Evolutionary conservation across 108 stramenopile genomes (phyloP), one percentile per base, ranked within the genome.

Genomic region (Skeletonema marinoi): DNA sequence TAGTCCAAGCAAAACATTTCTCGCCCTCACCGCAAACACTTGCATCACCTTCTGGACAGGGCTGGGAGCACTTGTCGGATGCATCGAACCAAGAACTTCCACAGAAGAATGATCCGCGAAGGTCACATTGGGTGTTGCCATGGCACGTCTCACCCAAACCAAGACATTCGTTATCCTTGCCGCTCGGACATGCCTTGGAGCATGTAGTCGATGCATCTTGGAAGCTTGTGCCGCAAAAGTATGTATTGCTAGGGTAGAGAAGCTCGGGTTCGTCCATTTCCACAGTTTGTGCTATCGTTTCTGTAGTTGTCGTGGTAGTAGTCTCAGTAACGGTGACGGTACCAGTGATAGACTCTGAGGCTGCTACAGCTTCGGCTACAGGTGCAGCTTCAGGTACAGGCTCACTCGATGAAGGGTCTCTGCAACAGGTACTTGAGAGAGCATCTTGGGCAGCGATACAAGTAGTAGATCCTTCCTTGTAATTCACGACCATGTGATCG

Each of bases 201-300:
- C 78, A 80, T 14, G 78, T 64, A 32, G 60, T 58, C 19, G 72
- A 41, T 17, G 78, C 80, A 51, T 74, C 80, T 64, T 80, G 54
- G 54, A 56, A 56, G 19, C 9, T 25, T 25, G 25, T 21, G 33
- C 70, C 70, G 42, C 70, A 71, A 25, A 56, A 71, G 70, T 71
- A 71, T 33, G 59, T 35, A 51, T 71, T 21, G 36, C 50, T 29
- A 10, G 70, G 70, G 54, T 59, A 71, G 13, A 29, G 17, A 59
- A 59, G 38, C 21, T 42, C 41, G 13, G 54, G 4, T 13, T 35
- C 70, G 14, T 48, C 51, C 29, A 12, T 58, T 14, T 42, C 66
- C 17, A 25, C 38, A 16, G 44, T 13, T 3, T 38, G 35, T 13
- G 10, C 17, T 9, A 67, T 67, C 3, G 66, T 46, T 31, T 32